Evolutionary conservation across 768 basidiomycete species (phyloP), one percentile per base, ranked within the genome.

Genomic region (Ephemerocybe angulata): DNA sequence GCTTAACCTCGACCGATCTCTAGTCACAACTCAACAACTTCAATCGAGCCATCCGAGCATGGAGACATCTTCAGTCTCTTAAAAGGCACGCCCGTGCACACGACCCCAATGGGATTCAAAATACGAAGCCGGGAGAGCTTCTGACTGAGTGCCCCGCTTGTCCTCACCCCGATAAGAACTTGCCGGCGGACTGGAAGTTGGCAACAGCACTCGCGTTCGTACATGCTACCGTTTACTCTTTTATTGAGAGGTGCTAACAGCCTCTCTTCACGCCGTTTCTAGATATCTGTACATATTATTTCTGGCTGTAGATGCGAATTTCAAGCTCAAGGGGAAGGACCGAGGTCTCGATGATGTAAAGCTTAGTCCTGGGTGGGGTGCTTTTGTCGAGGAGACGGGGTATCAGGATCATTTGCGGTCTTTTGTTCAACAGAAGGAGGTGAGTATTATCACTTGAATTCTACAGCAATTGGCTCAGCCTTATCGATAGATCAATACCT

Each of bases 131-230:
- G 15, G 69, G 74, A 0, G 63, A 65, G 52, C 60, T 65, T 11
- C 65, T 65, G 0, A 53, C 72, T 3, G 53, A 57, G 3, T 75
- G 72, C 47, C 69, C 68, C 1, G 69, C 70, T 3, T 76, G 74
- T 55, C 74, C 73, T 1, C 66, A 67, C 0, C 68, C 66, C 0
- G 66, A 57, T 0, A 57, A 64, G 0, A 73, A 73, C 56, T 49
- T 74, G 1, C 64, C 63, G 0, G 43, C 48, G 1, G 33, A 35
- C 17, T 35, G 33, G 33, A 35, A 17, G 57, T 57, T 22, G 71
- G 53, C 13, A 17, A 40, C 10, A 12, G 21, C 29, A 13, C 30
- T 31, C 5, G 31, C 49, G n/a, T 43, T 5, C 47, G 8, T 5
- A 22, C 38, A 70, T 46, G 24, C 29, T n/a, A 5, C 22, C 38